Conservation (phyloP, 2,329 filamentous ascomycete genomes). For the Coccinonectria pachysandricola region DNA sequence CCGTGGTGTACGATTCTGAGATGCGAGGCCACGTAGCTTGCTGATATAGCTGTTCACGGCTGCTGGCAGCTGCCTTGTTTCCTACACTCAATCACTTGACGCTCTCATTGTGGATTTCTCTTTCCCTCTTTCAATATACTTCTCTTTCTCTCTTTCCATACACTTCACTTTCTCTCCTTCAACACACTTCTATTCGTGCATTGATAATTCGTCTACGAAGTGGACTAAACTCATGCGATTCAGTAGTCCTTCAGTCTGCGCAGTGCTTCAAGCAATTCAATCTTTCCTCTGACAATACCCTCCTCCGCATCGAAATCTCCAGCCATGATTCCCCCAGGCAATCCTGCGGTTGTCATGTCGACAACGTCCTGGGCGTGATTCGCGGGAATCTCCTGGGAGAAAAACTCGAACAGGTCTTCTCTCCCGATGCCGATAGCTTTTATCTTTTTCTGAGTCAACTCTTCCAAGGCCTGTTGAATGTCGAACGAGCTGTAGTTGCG, state of each 20-base stretch:
- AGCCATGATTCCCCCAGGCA: conserved; percentile 17
- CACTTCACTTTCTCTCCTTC: too few species aligned
- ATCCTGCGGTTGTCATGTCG: conserved; percentile 16
- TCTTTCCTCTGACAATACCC: conserved; percentile 13
- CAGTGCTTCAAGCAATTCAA: conserved; percentile 17
- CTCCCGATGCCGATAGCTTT: conserved; percentile 12
- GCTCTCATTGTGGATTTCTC: too few species aligned
- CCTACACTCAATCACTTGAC: too few species aligned
- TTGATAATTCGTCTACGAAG: too few species aligned
- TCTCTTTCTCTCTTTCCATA: too few species aligned
- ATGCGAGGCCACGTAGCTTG: too few species aligned
- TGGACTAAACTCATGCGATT: too few species aligned
- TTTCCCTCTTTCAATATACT: too few species aligned
- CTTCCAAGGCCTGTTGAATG: conserved; percentile 18
- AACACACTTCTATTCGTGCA: too few species aligned
- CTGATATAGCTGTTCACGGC: too few species aligned
- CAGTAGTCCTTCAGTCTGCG: conserved; percentile 1
- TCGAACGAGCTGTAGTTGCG: conserved; percentile 19
- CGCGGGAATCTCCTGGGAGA: conserved; percentile 16
- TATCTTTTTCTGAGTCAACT: conserved; percentile 16
- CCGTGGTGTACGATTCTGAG: too few species aligned
- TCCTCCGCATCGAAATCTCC: conserved; percentile 15
- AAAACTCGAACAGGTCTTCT: conserved; percentile 11
- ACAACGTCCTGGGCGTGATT: conserved; percentile 17
- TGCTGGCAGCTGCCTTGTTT: too few species aligned